phyloP scores from a whole-genome alignment of 208 protist genomes.

The Herpetomonas tarakana region DNA sequence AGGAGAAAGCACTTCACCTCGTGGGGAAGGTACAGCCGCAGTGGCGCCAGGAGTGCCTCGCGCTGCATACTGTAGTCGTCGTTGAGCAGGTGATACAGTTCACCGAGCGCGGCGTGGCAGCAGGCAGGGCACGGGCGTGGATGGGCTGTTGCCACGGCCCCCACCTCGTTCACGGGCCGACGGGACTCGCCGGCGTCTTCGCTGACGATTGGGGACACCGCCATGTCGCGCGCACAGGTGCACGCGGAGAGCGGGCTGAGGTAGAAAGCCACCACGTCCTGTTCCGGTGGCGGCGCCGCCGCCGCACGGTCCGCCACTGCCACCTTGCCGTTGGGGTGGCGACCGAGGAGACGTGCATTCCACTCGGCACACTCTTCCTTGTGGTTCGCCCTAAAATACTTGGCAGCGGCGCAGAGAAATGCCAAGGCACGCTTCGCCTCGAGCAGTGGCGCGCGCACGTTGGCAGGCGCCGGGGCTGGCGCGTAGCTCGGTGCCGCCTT shows the following conservation, averaged over 20 bases:
- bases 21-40: conserved; percentile 24
- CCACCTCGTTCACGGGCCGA: not conserved
- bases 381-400: not conserved
- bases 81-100: conserved; percentile 21
- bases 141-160: not conserved
- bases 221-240: not conserved
- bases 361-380: not conserved
- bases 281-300: not conserved
- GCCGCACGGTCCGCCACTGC: too few relatives aligned
- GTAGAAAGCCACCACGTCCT: not conserved
- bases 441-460: not conserved
- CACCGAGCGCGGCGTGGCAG: conserved; percentile 20
- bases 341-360: not conserved
- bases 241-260: not conserved
- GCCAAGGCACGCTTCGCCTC: not conserved
- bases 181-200: not conserved
- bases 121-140: conserved; percentile 17
- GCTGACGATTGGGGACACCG: not conserved
- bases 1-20: conserved; percentile 42
- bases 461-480: too few relatives aligned
- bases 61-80: conserved; percentile 18
- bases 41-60: conserved; percentile 17
- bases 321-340: not conserved
- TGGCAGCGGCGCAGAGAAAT: not conserved
- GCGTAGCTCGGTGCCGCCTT: not conserved